Conservation (phyloP, 495 filamentous ascomycete species). For the Stereocaulon alpinum region DNA sequence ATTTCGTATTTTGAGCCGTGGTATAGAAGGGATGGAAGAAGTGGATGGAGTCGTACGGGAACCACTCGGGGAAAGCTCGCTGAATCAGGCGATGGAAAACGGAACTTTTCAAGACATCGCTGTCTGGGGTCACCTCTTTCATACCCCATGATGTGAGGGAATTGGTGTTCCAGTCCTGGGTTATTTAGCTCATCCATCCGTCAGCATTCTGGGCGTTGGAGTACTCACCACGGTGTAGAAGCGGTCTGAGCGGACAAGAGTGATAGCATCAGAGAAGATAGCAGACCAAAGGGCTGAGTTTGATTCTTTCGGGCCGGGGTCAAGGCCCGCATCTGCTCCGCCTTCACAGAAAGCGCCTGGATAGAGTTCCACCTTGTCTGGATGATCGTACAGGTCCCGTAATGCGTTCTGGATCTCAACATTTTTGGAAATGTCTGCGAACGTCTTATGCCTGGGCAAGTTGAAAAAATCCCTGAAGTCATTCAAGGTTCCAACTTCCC, state of each 20-base stretch:
- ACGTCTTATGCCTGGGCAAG: slow-evolving; percentile 26
- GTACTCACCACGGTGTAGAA: slow-evolving; percentile 18
- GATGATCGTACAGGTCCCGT: slow-evolving; percentile 30
- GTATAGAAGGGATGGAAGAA: slow-evolving; percentile 27
- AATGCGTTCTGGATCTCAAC: slow-evolving; percentile 28
- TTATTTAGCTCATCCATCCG: too few species aligned
- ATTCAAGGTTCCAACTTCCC: slow-evolving; percentile 26
- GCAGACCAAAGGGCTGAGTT: slow-evolving; percentile 13
- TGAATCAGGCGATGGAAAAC: slow-evolving; percentile 25
- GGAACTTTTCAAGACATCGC: slow-evolving; percentile 19
- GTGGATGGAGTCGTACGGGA: slow-evolving; percentile 26
- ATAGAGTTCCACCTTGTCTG: slow-evolving; percentile 37
- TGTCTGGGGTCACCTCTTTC: slow-evolving; percentile 24
- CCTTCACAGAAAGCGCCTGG: slow-evolving; percentile 28
- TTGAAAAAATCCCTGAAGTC: slow-evolving; percentile 34
- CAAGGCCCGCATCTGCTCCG: neutral
- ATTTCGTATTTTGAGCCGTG: slow-evolving; percentile 21
- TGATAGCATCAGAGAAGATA: slow-evolving; percentile 22
- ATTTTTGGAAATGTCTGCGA: slow-evolving; percentile 33
- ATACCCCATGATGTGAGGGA: slow-evolving; percentile 25
- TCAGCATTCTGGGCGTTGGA: neutral
- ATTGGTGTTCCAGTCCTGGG: slow-evolving; percentile 19
- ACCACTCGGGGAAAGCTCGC: slow-evolving; percentile 25
- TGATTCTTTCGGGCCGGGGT: slow-evolving; percentile 3
- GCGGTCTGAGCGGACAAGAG: slow-evolving; percentile 21